Evolutionary conservation across 202 grass and related monocot species (phyloP), one percentile per base, ranked within the genome.

Genomic region (Digitaria exilis): DNA sequence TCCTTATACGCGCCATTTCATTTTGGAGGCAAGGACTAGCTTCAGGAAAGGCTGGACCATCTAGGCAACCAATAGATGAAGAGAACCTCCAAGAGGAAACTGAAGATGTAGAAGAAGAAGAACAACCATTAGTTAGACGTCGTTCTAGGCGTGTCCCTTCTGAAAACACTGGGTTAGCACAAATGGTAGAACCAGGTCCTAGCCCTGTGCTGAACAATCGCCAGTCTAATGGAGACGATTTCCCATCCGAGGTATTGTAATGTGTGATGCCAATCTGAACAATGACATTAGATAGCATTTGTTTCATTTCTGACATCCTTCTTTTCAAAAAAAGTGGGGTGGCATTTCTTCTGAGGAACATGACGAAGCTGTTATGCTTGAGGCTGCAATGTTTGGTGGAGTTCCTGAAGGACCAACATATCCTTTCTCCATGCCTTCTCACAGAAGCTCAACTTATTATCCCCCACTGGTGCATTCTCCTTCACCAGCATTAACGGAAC

Each of bases 291-390:
- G 35, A 25, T 44, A 71, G 1, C 73, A 69, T 77, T 25, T 79
- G 29, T 21, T 88, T 48, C 7, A 17, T 80, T 73, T 59, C 69
- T 91, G 35, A 79, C 51, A n/a, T 70, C 77, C 21, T 65, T 73
- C 8, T 67, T 89, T 73, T 76, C 35, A 39, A 87, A 87, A 54
- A 87, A 87, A 98, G 96, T 99, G 93, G 93, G 96, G 96, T 74
- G 96, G 93, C 57, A 96, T 99, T 80, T 96, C 96, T 73, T 90
- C 91, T 62, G 86, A 94, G 89, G 93, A 99, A 70, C 96, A 94
- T 72, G 93, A 99, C 73, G 96, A 99, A 87, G 96, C 96, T 73
- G 83, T 99, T 89, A 99, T 99, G 96, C 91, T 99, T 66, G 96
- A 99, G 78, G 96, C 91, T 63, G 96, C 96, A 59, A 99, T 99